Conservation (phyloP, 257 asterid genomes). For the Nicotiana sylvestris region DNA sequence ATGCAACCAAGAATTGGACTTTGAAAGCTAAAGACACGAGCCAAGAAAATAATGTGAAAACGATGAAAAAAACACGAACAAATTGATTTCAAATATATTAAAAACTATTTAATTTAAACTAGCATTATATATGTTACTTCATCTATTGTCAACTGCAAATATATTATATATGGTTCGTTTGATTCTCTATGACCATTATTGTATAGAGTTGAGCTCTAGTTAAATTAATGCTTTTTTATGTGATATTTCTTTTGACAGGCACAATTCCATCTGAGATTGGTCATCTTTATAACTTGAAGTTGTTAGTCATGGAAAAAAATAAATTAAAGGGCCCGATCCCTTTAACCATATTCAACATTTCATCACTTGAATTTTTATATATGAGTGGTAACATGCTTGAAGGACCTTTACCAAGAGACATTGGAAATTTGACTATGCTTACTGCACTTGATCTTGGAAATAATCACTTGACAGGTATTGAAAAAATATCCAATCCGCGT, state of each 20-base stretch:
- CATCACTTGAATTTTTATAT: conserved; percentile 20
- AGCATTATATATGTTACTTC: no score
- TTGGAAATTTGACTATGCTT: conserved; percentile 28
- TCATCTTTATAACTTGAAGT: neutral
- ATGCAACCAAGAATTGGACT: no score
- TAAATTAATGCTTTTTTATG: neutral
- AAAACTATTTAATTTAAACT: no score
- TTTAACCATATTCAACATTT: conserved; percentile 19
- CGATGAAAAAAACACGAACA: no score
- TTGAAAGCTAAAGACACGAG: no score
- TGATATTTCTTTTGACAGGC: conserved; percentile 1
- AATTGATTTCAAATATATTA: no score
- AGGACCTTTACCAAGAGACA: conserved; percentile 30
- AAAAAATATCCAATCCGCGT: neutral
- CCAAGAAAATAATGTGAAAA: no score
- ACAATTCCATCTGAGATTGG: conserved; percentile 1
- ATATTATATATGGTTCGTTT: no score
- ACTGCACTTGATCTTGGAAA: conserved; percentile 13
- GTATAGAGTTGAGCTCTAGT: neutral
- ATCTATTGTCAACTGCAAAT: no score
- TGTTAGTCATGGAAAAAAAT: neutral
- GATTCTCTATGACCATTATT: no score
- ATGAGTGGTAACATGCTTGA: conserved; percentile 18
- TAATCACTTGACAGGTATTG: conserved; percentile 30
- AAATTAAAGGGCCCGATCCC: conserved; percentile 21